Conservation (phyloP, 2,329 filamentous ascomycete genomes). For the Trichophyton schoenleinii region DNA sequence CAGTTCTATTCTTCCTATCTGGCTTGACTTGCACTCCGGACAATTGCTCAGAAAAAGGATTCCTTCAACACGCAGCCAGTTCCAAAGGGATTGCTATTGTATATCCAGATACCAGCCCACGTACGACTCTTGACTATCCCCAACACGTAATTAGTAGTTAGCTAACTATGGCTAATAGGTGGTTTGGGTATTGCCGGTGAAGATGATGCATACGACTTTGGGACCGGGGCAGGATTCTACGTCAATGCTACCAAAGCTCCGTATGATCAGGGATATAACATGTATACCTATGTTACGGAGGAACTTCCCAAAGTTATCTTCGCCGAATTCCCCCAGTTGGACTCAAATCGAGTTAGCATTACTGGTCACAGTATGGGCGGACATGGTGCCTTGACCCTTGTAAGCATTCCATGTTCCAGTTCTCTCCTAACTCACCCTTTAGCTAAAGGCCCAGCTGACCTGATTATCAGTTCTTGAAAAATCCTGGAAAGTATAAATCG, state of each 20-base stretch:
- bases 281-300: slow-evolving; percentile 84
- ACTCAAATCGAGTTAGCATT: slow-evolving; percentile 60
- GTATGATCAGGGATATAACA: slow-evolving; percentile 69
- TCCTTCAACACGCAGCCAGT: slow-evolving; percentile 75
- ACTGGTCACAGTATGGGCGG: slow-evolving; percentile 96
- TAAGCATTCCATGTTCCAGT: slow-evolving; percentile 18
- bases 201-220: slow-evolving; percentile 84
- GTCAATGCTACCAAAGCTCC: slow-evolving; percentile 68
- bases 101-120: slow-evolving; percentile 88
- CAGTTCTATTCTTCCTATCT: slow-evolving; percentile 83
- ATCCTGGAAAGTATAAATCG: slow-evolving; percentile 78
- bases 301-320: slow-evolving; percentile 77
- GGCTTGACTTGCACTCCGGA: slow-evolving; percentile 92
- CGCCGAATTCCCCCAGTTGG: slow-evolving; percentile 57
- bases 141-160: not conserved
- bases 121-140: slow-evolving; percentile 36
- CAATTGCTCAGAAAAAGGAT: slow-evolving; percentile 63
- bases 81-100: slow-evolving; percentile 78
- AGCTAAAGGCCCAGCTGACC: not conserved
- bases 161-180: slow-evolving; percentile 30
- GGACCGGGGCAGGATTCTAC: slow-evolving; percentile 87
- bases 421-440: not conserved
- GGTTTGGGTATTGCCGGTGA: slow-evolving; percentile 71
- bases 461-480: slow-evolving; percentile 57
- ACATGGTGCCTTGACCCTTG: slow-evolving; percentile 80